phyloP scores from a whole-genome alignment of 345 rosid genomes.

The Rhizophora apiculata region DNA sequence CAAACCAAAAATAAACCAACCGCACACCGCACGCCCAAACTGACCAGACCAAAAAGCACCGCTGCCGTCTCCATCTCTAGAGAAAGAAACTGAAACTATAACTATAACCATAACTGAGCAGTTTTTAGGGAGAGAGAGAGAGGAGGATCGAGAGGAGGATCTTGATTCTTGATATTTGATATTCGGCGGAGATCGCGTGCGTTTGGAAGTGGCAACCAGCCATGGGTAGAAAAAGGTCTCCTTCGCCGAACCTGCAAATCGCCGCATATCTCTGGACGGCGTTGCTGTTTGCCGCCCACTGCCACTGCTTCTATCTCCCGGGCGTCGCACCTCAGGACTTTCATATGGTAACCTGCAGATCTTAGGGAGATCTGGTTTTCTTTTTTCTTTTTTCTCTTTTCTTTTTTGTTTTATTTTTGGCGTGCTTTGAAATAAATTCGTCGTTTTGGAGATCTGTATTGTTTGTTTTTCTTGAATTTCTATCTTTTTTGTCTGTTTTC shows the following conservation, averaged over 20 bases:
- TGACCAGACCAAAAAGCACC: no score
- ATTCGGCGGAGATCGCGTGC: neutral
- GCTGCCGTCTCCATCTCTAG: neutral
- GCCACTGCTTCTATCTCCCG: slow-evolving; percentile 64
- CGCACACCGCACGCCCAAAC: no score
- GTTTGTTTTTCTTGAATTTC: neutral
- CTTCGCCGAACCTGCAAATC: slow-evolving; percentile 19
- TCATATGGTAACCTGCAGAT: slow-evolving; percentile 33
- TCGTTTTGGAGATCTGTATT: no score
- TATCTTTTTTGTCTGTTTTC: neutral
- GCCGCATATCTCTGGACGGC: slow-evolving; percentile 14
- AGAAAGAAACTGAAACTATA: neutral
- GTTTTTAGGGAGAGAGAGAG: neutral
- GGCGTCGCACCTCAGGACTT: slow-evolving; percentile 78
- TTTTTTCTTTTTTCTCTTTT: neutral
- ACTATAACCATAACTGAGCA: neutral
- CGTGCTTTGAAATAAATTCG: no score
- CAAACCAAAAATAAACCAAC: no score
- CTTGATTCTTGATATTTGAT: neutral
- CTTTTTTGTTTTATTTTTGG: neutral
- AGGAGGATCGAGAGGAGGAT: neutral
- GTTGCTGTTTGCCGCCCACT: slow-evolving; percentile 18
- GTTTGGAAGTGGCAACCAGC: neutral
- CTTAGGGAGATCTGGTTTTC: neutral
- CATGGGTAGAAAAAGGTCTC: neutral